Conservation (phyloP, 1,284 basidiomycete genomes). For the Tremellales sp. region DNA sequence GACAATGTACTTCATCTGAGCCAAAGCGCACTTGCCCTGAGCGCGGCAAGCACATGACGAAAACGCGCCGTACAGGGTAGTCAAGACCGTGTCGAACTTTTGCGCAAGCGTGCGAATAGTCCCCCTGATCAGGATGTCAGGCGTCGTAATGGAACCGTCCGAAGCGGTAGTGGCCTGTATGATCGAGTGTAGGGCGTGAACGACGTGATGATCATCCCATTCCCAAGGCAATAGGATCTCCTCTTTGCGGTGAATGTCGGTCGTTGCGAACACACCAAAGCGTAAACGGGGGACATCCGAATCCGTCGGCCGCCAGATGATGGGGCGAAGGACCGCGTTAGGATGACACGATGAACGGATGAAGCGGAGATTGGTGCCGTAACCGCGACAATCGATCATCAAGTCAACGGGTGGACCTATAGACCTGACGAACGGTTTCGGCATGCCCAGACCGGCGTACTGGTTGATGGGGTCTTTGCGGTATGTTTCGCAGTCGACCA, state of each 20-base stretch:
- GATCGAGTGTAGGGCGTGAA: conserved; percentile 61
- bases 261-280: conserved; percentile 79
- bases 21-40: conserved; percentile 62
- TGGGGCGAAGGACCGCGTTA: conserved; percentile 78
- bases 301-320: conserved; percentile 51
- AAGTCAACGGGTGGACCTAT: conserved; percentile 75
- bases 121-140: conserved; percentile 12
- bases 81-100: conserved; percentile 65
- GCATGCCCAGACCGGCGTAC: conserved; percentile 52
- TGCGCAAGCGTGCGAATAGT: conserved; percentile 49
- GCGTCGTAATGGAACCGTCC: conserved; percentile 28
- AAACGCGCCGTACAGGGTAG: conserved; percentile 68
- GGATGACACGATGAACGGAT: conserved; percentile 81
- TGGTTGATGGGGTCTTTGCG: conserved; percentile 54
- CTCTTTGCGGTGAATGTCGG: conserved; percentile 71
- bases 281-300: conserved; percentile 48
- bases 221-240: conserved; percentile 93
- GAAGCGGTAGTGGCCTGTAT: conserved; percentile 21
- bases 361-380: conserved; percentile 71
- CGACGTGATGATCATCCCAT: conserved; percentile 88
- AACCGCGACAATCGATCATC: conserved; percentile 74
- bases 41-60: conserved; percentile 71
- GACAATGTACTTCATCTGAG: conserved; percentile 63
- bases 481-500: conserved; percentile 40
- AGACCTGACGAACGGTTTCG: conserved; percentile 69